Evolutionary conservation across 2,329 filamentous ascomycete species (phyloP).

Genomic region (Pyrenophora seminiperda): DNA sequence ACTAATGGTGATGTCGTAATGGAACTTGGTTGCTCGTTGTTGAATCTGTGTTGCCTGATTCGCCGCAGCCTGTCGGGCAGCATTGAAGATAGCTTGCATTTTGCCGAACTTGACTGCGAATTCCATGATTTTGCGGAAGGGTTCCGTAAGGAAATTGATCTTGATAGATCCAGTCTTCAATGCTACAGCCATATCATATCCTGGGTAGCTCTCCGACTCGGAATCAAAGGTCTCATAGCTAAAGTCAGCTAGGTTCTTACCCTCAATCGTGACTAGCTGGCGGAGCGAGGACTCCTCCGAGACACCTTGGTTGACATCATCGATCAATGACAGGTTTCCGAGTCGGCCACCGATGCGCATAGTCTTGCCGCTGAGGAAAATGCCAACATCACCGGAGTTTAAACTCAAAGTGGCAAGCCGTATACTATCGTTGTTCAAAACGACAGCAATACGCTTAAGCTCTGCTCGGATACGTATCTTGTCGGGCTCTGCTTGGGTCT

Average conservation of each 20-base stretch:
- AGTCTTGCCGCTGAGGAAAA: slow-evolving; percentile 82
- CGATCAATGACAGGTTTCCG: slow-evolving; percentile 84
- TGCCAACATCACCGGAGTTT: slow-evolving; percentile 87
- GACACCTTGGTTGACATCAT: slow-evolving; percentile 92
- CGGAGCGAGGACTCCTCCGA: slow-evolving; percentile 79
- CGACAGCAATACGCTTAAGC: slow-evolving; percentile 88
- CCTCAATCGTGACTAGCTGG: slow-evolving; percentile 90
- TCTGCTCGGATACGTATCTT: slow-evolving; percentile 94
- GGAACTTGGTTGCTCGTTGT: slow-evolving; percentile 85
- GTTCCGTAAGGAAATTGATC: slow-evolving; percentile 95
- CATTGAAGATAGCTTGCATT: slow-evolving; percentile 99
- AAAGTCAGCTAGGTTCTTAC: slow-evolving; percentile 94
- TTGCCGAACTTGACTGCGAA: slow-evolving; percentile 99
- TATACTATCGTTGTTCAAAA: slow-evolving; percentile 97
- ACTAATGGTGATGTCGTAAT: slow-evolving; percentile 90
- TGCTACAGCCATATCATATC: slow-evolving; percentile 90
- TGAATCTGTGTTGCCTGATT: slow-evolving; percentile 93
- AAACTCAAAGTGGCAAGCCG: slow-evolving; percentile 90
- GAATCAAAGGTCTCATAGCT: slow-evolving; percentile 94
- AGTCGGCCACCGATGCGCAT: slow-evolving; percentile 88
- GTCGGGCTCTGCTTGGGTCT: slow-evolving; percentile 57
- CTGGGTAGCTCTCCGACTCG: slow-evolving; percentile 77
- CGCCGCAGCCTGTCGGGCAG: slow-evolving; percentile 89
- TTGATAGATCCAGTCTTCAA: slow-evolving; percentile 93
- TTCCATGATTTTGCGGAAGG: slow-evolving; percentile 96